Conservation (phyloP, 768 basidiomycete species). For the Tylopilus sp. region DNA sequence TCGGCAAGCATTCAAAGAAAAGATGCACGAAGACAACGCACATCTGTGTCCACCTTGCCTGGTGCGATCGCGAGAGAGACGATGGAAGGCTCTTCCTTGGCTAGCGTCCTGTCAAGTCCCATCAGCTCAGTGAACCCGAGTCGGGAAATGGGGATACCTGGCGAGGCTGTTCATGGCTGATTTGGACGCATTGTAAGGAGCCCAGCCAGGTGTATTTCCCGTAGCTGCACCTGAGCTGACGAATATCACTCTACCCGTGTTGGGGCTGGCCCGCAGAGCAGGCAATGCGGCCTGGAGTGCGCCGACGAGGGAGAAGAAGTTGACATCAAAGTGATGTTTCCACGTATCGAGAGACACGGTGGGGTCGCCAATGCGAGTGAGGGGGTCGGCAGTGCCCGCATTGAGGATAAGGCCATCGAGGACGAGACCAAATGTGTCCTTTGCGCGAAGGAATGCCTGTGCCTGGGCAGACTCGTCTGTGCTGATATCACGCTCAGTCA, state of each 20-base stretch:
- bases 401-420: conserved; percentile 77
- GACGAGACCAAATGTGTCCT: conserved; percentile 55
- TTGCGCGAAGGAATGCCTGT: conserved; percentile 52
- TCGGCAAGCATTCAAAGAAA: too few species aligned
- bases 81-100: conserved; percentile 77
- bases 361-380: conserved; percentile 54
- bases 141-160: conserved; percentile 43
- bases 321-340: conserved; percentile 77
- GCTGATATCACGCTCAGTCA: conserved; percentile 35
- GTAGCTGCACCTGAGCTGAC: conserved; percentile 84
- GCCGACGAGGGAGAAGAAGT: conserved; percentile 81
- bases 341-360: conserved; percentile 53
- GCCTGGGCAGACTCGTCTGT: conserved; percentile 52
- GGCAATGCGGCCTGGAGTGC: conserved; percentile 68
- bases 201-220: conserved; percentile 69
- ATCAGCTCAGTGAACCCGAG: conserved; percentile 4
- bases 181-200: conserved; percentile 78
- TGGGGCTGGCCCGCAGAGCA: conserved; percentile 54
- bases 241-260: conserved; percentile 69
- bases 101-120: conserved; percentile 59
- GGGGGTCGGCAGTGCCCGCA: conserved; percentile 74
- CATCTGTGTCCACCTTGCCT: conserved; percentile 82
- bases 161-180: conserved; percentile 87
- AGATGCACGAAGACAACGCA: conserved; percentile 34
- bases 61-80: conserved; percentile 78